Conservation (phyloP, 352 stramenopile genomes). For the Phytophthora pini region DNA sequence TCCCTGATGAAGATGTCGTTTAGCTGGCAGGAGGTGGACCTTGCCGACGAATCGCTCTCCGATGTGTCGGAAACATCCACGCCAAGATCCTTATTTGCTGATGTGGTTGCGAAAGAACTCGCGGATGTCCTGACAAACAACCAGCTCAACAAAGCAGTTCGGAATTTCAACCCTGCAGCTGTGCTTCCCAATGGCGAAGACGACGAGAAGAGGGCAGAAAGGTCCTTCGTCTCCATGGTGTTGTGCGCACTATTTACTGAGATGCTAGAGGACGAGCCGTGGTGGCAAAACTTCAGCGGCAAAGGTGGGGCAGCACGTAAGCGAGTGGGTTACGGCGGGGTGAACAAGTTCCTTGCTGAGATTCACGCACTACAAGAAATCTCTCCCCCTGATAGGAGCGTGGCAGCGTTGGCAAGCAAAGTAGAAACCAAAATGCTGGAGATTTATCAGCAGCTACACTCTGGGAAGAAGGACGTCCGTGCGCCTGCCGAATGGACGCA, state of each 20-base stretch:
- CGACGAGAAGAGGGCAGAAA: conserved; percentile 19
- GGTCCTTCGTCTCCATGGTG: conserved; percentile 51
- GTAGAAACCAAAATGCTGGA: conserved; percentile 53
- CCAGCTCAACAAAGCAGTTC: conserved; percentile 64
- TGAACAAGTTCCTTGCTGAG: conserved; percentile 79
- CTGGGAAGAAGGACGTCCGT: conserved; percentile 52
- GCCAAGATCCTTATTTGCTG: conserved; percentile 54
- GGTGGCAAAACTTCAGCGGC: conserved; percentile 60
- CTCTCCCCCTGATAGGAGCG: conserved; percentile 34
- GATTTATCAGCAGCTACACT: conserved; percentile 62
- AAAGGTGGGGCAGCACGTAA: conserved; percentile 41
- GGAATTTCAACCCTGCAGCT: conserved; percentile 27
- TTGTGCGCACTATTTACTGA: conserved; percentile 57
- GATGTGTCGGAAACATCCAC: conserved; percentile 36
- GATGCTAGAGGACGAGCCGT: conserved; percentile 65
- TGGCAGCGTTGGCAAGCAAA: conserved; percentile 44
- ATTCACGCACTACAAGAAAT: conserved; percentile 56
- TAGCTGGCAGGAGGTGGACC: conserved; percentile 65
- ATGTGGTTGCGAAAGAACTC: conserved; percentile 60
- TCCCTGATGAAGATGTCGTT: conserved; percentile 79
- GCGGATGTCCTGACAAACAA: conserved; percentile 49
- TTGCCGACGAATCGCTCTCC: conserved; percentile 56
- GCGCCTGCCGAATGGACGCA: conserved; percentile 34
- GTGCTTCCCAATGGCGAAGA: conserved; percentile 5
- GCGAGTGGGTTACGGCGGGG: conserved; percentile 58